A percentile compares a stretch with the other conserved stretches of the same genome.
Evolutionary conservation across 2,329 filamentous ascomycete species (phyloP).

Genomic region (Exophiala bonariae): DNA sequence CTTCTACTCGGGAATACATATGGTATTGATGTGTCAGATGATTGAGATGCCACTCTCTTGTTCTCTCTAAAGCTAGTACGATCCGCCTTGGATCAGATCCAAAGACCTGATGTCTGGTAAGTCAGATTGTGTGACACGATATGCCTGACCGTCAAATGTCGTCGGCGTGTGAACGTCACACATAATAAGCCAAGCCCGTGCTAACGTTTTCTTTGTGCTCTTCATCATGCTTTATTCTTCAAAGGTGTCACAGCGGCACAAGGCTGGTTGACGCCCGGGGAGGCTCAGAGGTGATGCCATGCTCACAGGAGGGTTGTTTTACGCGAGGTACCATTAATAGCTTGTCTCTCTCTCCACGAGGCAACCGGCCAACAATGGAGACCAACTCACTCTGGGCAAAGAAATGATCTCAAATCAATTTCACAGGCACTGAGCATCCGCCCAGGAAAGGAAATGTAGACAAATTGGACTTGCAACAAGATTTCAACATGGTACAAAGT

Average conservation of each 20-base stretch:
- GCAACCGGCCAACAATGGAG: background rate
- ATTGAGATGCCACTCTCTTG: too few species aligned
- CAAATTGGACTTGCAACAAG: background rate
- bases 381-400: too few species aligned
- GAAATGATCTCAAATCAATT: background rate
- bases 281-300: background rate
- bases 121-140: constrained; percentile 17
- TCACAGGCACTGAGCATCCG: background rate
- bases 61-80: too few species aligned
- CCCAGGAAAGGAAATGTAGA: background rate
- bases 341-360: background rate
- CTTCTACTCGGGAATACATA: too few species aligned
- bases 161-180: constrained; percentile 1
- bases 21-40: too few species aligned
- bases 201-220: background rate
- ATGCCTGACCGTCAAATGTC: background rate
- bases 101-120: constrained; percentile 8
- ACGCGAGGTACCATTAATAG: background rate
- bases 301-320: background rate
- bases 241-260: constrained; percentile 11
- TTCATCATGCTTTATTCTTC: background rate
- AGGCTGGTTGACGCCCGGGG: constrained; percentile 6
- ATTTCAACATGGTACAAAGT: constrained; percentile 3
- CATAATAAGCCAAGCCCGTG: constrained; percentile 4
- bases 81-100: constrained; percentile 12